Base-by-base conservation (phyloP, 1,284 basidiomycete species). In the Trametes versicolor region DNA sequence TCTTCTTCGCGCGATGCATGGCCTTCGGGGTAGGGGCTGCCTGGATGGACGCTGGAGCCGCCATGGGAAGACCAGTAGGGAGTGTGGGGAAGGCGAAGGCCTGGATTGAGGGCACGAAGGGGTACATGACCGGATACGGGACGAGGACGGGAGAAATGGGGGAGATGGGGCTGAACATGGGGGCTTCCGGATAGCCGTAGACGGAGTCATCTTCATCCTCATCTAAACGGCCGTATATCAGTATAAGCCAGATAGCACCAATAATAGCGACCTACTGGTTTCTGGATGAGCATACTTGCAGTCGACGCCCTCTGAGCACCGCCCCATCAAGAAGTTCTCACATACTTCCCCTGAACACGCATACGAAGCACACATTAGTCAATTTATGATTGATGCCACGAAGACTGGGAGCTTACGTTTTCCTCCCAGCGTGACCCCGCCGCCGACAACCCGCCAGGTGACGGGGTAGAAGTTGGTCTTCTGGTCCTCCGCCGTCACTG, bases 361-460 rank as follows among this genome's bases (percentile, higher is more conserved):
- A 15, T 4, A 45, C 15, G 3, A 15, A 7, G 10, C 41, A 15
- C 45, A 2, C n/a, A 17, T n/a, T 13, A 15, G 29, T 50, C n/a
- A 25, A 54, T n/a, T 5, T 3, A 25, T 17, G 6, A 50, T 21
- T 7, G 4, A 49, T 1, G 8, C 8, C 17, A 23, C 17, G 19
- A 17, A 21, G 5, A 1, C 12, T 19, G 1, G 23, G 32, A 5
- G 4, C n/a, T 10, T 23, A 81, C 82, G 70, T 34, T 73, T 72
- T 9, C 83, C 83, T 54, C 83, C 76, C 77, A 84, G 79, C 81
- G 79, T 83, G 32, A 85, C 83, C 2, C 82, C 83, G 15, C 82
- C 82, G 4, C 83, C 81, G 27, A 84, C 80, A 17, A 84, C 82
- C 41, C 82, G 77, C 83, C 83, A 85, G 8, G 77, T 77, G 48